Base-by-base conservation (phyloP, 1,284 basidiomycete species). In the Leccinum fuscescens region DNA sequence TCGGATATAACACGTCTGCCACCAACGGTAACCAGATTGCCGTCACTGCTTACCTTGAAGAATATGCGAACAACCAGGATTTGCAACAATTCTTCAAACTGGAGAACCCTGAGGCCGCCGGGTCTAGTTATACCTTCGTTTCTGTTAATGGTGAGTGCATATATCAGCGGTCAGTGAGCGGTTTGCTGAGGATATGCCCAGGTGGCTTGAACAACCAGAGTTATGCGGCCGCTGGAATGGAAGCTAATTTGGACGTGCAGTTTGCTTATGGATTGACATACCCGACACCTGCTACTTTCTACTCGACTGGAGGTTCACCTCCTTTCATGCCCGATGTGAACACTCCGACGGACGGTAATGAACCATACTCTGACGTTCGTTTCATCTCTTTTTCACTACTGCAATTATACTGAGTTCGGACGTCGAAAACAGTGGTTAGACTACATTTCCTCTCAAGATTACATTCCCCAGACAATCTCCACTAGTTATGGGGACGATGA, bases 231-330 rank as follows among this genome's bases (percentile, higher is more conserved):
- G 83, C 88, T 11, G 89, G 88, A 1, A 70, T 67, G 4, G 91
- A 93, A 72, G 90, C 90, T 12, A 81, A 90, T 66, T 74, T 93
- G 62, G 92, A 90, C 70, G 80, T 77, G 6, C 88, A 86, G 70
- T 89, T 82, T 75, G 87, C 80, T 1, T 86, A 83, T 63, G 88
- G 88, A 24, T 61, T 89, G 27, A 78, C 85, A 1, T 80, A 79
- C 62, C 75, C 76, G 22, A 79, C 77, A 35, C 79, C 74, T 59
- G 80, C 74, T 6, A 84, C 78, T 9, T 87, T 85, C 69, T 90
- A 74, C 70, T 83, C 86, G 8, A 89, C 86, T n/a, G 83, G 74
- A 48, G 86, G 83, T 20, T 72, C 71, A 3, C 84, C 86, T 4
- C 86, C 87, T 6, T 88, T 82, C 74, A 77, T 71, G n/a, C 79